phyloP scores from a whole-genome alignment of 768 basidiomycete genomes.

The Lactarius evosmus region DNA sequence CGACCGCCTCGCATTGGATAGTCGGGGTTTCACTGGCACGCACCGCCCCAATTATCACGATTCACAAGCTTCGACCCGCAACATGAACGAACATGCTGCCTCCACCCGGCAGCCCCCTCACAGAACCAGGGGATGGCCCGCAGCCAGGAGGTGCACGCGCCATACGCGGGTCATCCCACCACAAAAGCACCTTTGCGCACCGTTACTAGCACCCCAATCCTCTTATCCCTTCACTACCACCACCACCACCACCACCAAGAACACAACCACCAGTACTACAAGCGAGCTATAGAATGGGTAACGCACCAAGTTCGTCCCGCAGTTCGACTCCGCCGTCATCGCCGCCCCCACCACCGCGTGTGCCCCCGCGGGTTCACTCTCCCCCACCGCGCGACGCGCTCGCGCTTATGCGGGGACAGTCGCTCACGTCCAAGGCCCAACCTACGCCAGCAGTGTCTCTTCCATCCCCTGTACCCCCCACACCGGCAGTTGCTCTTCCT shows the following conservation, averaged over 20 bases:
- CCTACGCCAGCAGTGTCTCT: constrained; percentile 1
- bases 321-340: constrained; percentile 21
- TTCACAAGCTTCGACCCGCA: constrained; percentile 15
- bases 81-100: constrained; percentile 24
- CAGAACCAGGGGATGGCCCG: constrained; percentile 10
- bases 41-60: constrained; percentile 16
- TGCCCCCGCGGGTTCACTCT: constrained; percentile 19
- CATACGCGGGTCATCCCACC: constrained; percentile 13
- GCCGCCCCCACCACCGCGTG: constrained; percentile 15
- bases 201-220: constrained; percentile 1
- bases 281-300: constrained; percentile 21
- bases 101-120: constrained; percentile 23
- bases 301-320: constrained; percentile 21
- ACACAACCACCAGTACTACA: constrained; percentile 1
- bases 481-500: neutral
- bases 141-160: constrained; percentile 18
- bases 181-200: constrained; percentile 19
- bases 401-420: constrained; percentile 24
- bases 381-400: constrained; percentile 24
- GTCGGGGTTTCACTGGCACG: constrained; percentile 1
- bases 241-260: neutral
- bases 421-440: constrained; percentile 14
- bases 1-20: constrained; percentile 20
- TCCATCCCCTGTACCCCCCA: neutral
- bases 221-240: constrained; percentile 4